Evolutionary conservation across 805 yeast genomes (phyloP), one percentile per base, ranked within the genome.

Genomic region (Cyberlindnera euphorbiiphila): DNA sequence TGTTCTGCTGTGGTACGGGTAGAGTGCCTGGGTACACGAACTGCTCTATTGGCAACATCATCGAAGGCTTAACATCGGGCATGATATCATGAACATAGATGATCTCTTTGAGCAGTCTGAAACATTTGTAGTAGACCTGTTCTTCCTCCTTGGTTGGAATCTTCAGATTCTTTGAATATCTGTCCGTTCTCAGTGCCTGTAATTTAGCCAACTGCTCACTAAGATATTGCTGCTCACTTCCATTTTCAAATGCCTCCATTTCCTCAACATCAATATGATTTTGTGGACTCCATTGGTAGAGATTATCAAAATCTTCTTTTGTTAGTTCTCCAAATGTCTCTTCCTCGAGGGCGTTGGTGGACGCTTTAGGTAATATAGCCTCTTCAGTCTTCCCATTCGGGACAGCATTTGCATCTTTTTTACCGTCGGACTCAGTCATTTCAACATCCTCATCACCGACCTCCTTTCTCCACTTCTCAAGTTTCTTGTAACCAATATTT

Each of bases 21-120:
- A 89, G 68, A 1, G 82, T 71, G 32, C 97, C 97, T 25, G 74
- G 64, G 53, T 85, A 88, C 47, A 81, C 85, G 17, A 79, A 74
- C 54, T 78, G 78, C 39, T 84, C 68, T 1, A 84, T 80, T 1
- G 96, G 95, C 32, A 89, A 57, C 17, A 60, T 61, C 27, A 64
- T 59, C 29, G 63, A 57, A 15, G 46, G 53, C 18, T 59, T 60
- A 9, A 64, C 32, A 17, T 50, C 61, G 44, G 51, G 58, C 6
- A 56, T 59, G 47, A 39, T 71, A 45, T 42, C 71, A 45, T 33
- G 68, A 28, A 39, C 64, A 36, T 49, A 57, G 34, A 69, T 41
- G 37, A 75, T 63, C 29, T 74, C 67, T 11, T 70, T 63, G 39
- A 82, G 49, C 22, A 72, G 42, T 51, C 76, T 65, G 37, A 64